phyloP scores from a whole-genome alignment of 768 basidiomycete species.

The Boletus coccyginus region DNA sequence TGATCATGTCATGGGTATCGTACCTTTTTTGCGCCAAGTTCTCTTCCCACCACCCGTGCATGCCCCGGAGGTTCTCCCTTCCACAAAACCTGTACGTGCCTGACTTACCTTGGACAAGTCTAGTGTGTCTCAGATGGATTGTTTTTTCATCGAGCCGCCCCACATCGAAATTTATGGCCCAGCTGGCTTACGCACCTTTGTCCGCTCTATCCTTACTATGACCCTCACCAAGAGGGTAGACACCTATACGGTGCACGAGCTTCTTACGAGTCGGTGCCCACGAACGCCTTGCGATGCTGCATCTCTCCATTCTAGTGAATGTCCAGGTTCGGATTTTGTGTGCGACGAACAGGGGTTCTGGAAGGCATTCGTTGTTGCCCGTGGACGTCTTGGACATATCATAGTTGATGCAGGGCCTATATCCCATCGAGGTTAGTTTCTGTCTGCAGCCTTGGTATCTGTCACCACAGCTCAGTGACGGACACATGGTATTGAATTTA shows the following conservation, averaged over 20 bases:
- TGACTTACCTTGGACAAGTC: neutral
- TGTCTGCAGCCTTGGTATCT: neutral
- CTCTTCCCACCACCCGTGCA: constrained; percentile 45
- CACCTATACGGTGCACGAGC: constrained; percentile 75
- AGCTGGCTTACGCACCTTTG: constrained; percentile 68
- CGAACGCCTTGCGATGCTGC: constrained; percentile 47
- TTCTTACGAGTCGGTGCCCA: constrained; percentile 56
- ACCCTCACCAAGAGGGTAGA: constrained; percentile 60
- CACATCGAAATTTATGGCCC: constrained; percentile 77
- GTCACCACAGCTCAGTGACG: neutral
- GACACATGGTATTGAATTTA: constrained; percentile 26
- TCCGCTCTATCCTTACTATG: constrained; percentile 67
- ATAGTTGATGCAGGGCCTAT: constrained; percentile 76
- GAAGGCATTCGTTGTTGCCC: constrained; percentile 46
- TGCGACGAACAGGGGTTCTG: constrained; percentile 61
- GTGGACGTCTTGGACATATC: constrained; percentile 41
- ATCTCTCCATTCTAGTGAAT: constrained; percentile 62
- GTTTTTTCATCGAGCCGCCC: constrained; percentile 34
- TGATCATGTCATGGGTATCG: constrained; percentile 74
- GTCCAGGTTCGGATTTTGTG: constrained; percentile 56
- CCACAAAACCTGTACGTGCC: constrained; percentile 12
- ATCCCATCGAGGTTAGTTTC: constrained; percentile 61
- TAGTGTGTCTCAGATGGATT: neutral
- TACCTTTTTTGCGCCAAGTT: constrained; percentile 59
- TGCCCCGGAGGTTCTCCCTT: constrained; percentile 5